Base-by-base conservation (phyloP, 192 early-diverging fungal species). In the Ambispora gerdemannii region DNA sequence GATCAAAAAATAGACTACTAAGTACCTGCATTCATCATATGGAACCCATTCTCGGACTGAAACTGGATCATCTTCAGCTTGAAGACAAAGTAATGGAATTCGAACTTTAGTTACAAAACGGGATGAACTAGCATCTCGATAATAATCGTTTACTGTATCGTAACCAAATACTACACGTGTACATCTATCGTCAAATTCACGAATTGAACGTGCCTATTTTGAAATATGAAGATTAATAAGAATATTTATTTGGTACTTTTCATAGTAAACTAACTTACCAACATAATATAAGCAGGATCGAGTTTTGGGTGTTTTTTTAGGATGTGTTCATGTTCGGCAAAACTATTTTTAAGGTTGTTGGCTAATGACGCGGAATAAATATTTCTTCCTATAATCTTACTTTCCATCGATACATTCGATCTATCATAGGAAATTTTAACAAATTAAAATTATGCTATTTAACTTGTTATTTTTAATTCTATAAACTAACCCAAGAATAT, bases 61-160 rank as follows among this genome's bases (percentile, higher is more conserved):
- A 74, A 98, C 89, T n/a, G 96, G 96, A 76, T 98, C 96, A 80
- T 96, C 93, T 73, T 90, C 56, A 52, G 94, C 88, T 22, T 87
- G 88, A 36, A 96, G 77, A 63, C 93, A 89, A n/a, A 98, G 76
- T 60, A 90, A 87, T 20, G 96, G 96, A 25, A 95, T 76, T 17
- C 83, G 76, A 38, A 93, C 88, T 63, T 77, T 71, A 10, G 85
- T 78, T 69, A 91, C 83, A 15, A 81, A 84, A 31, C 86, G 83
- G 6, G 74, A 76, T 28, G 78, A 85, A 63, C 87, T 89, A 67
- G 84, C 86, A 70, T 87, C 80, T 15, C 75, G 72, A 70, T 92
- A 91, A 70, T 91, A 98, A 72, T 96, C 93, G 63, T 89, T 74
- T 22, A 92, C 90, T 66, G 89, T 90, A 66, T 88, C 80, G 81